Base-by-base conservation (phyloP, 768 basidiomycete species). In the Mycena kentingensis region DNA sequence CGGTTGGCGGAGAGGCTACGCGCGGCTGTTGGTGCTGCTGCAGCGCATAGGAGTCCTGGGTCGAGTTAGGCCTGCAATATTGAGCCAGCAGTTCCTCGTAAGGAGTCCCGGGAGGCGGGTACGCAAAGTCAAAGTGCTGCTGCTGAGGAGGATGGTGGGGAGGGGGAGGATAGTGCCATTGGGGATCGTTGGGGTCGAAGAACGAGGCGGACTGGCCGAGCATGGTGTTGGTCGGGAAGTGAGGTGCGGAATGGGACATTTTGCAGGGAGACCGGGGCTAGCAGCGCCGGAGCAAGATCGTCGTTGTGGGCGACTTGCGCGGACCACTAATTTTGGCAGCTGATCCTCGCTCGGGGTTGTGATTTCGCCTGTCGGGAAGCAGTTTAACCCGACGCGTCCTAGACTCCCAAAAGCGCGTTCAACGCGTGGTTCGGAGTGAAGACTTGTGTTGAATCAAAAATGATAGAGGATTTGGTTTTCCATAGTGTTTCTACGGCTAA, bases 171-270 rank as follows among this genome's bases (percentile, higher is more conserved):
- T 55, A 45, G 25, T 63, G 57, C 52, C 51, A 52, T 31, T 63
- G 60, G n/a, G 67, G 60, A 3, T 71, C 69, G 18, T 77, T 67
- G 5, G 80, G 70, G 49, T 80, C 79, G 62, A 82, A 84, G 60
- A 81, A 81, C 6, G 80, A 74, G 8, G 80, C 72, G 0, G 73
- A 71, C 15, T 82, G 74, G 31, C 78, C 77, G 55, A 84, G 83
- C 83, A 84, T 83, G 34, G 34, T 46, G 13, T 70, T 21, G 39
- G 41, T 22, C n/a, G 41, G 25, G 24, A 42, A 42, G 21, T 18
- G 47, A 38, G 28, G 21, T 16, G 48, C 15, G 24, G 31, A 16
- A 8, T 8, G 31, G 10, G 31, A 8, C 31, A 32, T 32, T 32
- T 8, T 32, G 31, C n/a, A 5, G 5, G 15, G 24, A 10, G 44